A percentile compares a stretch with the other conserved stretches of the same genome.
phyloP scores from a whole-genome alignment of 2,329 filamentous ascomycete species.

The Mycosphaerella sp. region DNA sequence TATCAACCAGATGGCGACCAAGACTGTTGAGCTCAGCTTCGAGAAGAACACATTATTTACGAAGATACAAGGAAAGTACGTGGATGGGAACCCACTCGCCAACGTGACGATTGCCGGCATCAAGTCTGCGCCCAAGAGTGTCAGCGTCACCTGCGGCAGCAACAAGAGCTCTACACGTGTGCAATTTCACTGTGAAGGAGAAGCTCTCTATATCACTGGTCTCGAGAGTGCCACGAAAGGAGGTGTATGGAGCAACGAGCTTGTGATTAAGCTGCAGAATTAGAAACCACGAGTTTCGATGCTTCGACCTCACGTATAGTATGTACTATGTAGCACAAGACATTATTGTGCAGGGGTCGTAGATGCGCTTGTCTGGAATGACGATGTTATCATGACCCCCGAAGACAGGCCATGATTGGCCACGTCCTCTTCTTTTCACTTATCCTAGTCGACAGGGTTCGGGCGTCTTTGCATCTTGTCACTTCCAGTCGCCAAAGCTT shows the following conservation, averaged over 20 bases:
- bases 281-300: neutral
- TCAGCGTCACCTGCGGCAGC: slow-evolving; percentile 5
- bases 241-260: slow-evolving; percentile 17
- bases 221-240: slow-evolving; percentile 14
- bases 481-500: too few relatives aligned
- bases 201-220: slow-evolving; percentile 18
- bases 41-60: slow-evolving; percentile 21
- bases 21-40: slow-evolving; percentile 41
- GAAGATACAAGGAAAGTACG: slow-evolving; percentile 21
- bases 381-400: slow-evolving; percentile 4
- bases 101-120: slow-evolving; percentile 30
- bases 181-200: slow-evolving; percentile 10
- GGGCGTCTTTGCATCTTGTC: neutral
- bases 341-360: neutral
- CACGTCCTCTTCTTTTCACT: neutral
- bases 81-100: slow-evolving; percentile 22
- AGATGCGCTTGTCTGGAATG: neutral
- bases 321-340: neutral
- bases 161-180: neutral
- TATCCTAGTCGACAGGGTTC: slow-evolving; percentile 1
- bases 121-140: slow-evolving; percentile 3
- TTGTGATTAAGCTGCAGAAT: slow-evolving; percentile 6
- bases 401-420: slow-evolving; percentile 7
- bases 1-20: slow-evolving; percentile 48
- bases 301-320: neutral